Evolutionary conservation across 139 green algal genomes (phyloP).

Genomic region (Tetradesmus obliquus): DNA sequence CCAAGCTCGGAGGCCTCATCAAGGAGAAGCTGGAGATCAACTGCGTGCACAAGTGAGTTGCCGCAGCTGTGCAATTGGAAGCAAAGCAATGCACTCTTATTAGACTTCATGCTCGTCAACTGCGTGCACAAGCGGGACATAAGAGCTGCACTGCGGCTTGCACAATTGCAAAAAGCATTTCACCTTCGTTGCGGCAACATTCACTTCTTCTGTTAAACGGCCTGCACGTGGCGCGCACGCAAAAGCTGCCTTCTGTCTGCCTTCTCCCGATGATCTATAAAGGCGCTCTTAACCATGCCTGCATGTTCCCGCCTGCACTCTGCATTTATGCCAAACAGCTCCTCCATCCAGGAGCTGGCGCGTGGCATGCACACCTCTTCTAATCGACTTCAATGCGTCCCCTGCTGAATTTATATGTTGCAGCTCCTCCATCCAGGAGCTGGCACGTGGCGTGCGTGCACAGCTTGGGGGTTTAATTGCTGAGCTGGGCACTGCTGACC

Average conservation of each 20-base stretch:
- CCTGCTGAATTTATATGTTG: conserved; percentile 4
- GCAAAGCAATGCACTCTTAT: background rate
- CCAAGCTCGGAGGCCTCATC: conserved; percentile 97
- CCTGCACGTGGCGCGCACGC: too few relatives aligned
- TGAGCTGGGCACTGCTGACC: conserved; percentile 79
- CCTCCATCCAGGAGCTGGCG: conserved; percentile 79
- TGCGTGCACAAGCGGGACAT: too few relatives aligned
- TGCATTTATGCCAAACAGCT: too few relatives aligned
- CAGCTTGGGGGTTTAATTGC: conserved; percentile 93
- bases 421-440: conserved; percentile 82
- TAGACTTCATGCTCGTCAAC: background rate
- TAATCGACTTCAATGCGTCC: background rate
- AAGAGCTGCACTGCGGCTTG: too few relatives aligned
- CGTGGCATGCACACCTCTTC: conserved; percentile 75
- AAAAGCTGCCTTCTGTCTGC: too few relatives aligned
- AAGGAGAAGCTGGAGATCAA: conserved; percentile 99
- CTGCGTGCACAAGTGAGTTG: conserved; percentile 83
- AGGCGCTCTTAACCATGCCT: too few relatives aligned
- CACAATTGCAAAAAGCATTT: too few relatives aligned
- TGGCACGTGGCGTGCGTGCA: conserved; percentile 90
- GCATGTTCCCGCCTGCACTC: too few relatives aligned
- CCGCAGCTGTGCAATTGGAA: background rate
- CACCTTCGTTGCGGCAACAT: too few relatives aligned
- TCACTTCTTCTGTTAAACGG: too few relatives aligned
- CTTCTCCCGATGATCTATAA: too few relatives aligned